phyloP scores from a whole-genome alignment of 1,284 basidiomycete genomes.

The Paramarasmius palmivorus region DNA sequence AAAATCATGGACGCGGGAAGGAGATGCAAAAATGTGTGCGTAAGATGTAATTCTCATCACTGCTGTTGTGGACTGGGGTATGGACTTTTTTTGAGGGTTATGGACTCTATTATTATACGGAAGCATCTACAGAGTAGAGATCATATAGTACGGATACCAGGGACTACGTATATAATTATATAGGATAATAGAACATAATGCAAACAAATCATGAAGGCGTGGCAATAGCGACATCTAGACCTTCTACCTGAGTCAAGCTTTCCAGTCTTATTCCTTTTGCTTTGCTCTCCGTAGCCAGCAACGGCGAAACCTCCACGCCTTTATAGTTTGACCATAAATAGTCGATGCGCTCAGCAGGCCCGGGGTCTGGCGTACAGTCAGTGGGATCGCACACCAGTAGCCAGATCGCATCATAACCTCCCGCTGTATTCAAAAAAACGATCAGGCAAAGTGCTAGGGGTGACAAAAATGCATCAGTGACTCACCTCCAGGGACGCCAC shows the following conservation, averaged over 20 bases:
- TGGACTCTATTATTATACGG: background rate
- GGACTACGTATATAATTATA: background rate
- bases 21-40: conserved; percentile 66
- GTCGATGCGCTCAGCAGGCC: conserved; percentile 60
- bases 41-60: conserved; percentile 29
- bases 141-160: background rate
- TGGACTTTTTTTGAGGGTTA: background rate
- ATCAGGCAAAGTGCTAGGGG: background rate
- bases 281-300: conserved; percentile 75
- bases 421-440: conserved; percentile 54
- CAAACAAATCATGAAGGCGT: conserved; percentile 14
- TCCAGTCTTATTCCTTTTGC: conserved; percentile 74
- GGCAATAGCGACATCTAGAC: conserved; percentile 52
- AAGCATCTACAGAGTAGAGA: background rate
- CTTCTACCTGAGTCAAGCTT: conserved; percentile 56
- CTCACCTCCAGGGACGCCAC: conserved; percentile 94
- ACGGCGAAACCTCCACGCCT: conserved; percentile 76
- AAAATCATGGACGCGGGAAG: conserved; percentile 76
- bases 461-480: conserved; percentile 11
- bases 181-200: conserved; percentile 16
- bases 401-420: conserved; percentile 97
- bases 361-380: conserved; percentile 39
- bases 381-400: conserved; percentile 77
- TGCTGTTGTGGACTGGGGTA: conserved; percentile 6
- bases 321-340: conserved; percentile 75